Conservation (phyloP, 345 rosid species). For the Rhizophora apiculata region DNA sequence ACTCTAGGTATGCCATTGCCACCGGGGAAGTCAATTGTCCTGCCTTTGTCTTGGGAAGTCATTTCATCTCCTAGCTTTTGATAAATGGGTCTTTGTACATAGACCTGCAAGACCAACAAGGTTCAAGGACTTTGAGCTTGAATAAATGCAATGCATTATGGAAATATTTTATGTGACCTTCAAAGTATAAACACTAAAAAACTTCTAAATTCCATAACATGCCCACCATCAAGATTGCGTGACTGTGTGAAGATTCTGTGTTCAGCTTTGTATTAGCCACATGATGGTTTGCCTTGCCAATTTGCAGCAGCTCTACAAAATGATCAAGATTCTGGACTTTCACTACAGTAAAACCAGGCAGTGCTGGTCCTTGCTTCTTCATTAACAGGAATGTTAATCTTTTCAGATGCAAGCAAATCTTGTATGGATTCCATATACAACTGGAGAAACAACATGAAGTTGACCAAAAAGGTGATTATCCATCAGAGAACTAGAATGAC, state of each 20-base stretch:
- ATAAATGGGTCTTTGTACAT: conserved; percentile 54
- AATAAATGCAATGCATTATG: conserved; percentile 1
- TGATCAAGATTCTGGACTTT: conserved; percentile 61
- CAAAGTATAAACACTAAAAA: background rate
- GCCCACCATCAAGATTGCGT: conserved; percentile 83
- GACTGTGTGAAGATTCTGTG: conserved; percentile 97
- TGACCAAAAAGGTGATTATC: background rate
- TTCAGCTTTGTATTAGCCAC: conserved; percentile 87
- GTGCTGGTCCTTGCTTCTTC: conserved; percentile 82
- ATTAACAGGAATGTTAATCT: conserved; percentile 56
- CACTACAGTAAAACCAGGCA: conserved; percentile 66
- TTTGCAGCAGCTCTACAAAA: conserved; percentile 69
- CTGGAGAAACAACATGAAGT: conserved; percentile 37
- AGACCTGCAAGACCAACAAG: conserved; percentile 44
- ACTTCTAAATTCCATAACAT: conserved; percentile 4
- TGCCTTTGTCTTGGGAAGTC: conserved; percentile 21
- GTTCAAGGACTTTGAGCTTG: background rate
- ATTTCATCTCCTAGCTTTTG: conserved; percentile 42
- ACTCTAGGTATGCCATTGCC: conserved; percentile 48
- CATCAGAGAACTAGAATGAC: background rate
- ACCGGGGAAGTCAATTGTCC: conserved; percentile 34
- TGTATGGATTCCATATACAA: conserved; percentile 89
- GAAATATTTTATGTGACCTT: background rate
- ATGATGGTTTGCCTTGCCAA: conserved; percentile 82
- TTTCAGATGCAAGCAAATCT: conserved; percentile 90